Evolutionary conservation across 2,329 filamentous ascomycete species (phyloP).

Genomic region (Pestalotiopsis sp.): DNA sequence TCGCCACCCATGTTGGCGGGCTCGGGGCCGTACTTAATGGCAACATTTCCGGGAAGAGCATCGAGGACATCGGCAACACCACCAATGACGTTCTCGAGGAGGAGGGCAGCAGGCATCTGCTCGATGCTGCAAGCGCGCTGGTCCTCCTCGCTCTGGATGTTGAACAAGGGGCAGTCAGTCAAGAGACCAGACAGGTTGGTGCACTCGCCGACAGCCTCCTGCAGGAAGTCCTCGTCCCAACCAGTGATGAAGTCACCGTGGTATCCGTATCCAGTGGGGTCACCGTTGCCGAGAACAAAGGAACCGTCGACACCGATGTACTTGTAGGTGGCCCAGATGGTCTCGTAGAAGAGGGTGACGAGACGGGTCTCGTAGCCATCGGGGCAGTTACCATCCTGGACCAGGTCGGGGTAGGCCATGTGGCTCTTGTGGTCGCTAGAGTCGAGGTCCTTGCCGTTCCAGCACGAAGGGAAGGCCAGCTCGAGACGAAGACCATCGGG

Average conservation of each 20-base stretch:
- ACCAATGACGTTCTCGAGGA: slow-evolving; percentile 57
- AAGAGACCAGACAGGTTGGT: slow-evolving; percentile 72
- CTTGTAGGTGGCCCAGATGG: slow-evolving; percentile 75
- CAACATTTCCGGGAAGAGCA: slow-evolving; percentile 68
- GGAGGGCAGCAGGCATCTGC: slow-evolving; percentile 53
- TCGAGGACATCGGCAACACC: slow-evolving; percentile 41
- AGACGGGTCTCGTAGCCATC: slow-evolving; percentile 68
- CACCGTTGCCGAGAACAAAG: slow-evolving; percentile 80
- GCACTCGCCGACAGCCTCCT: slow-evolving; percentile 75
- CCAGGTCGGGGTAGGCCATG: slow-evolving; percentile 76
- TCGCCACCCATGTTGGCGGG: slow-evolving; percentile 24
- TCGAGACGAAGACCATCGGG: slow-evolving; percentile 81
- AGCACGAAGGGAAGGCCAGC: slow-evolving; percentile 88
- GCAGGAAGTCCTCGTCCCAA: slow-evolving; percentile 72
- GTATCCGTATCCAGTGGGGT: slow-evolving; percentile 75
- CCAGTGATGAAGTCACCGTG: slow-evolving; percentile 82
- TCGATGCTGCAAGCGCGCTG: slow-evolving; percentile 65
- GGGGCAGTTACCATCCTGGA: slow-evolving; percentile 79
- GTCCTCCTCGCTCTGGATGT: slow-evolving; percentile 60
- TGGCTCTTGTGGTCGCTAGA: slow-evolving; percentile 63
- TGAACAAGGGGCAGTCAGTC: slow-evolving; percentile 75
- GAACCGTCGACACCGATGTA: slow-evolving; percentile 66
- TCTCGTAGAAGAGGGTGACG: slow-evolving; percentile 81
- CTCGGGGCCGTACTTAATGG: slow-evolving; percentile 41
- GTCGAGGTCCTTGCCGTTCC: slow-evolving; percentile 71